Base-by-base conservation (phyloP, 2,329 filamentous ascomycete genomes). In the Colletotrichum sp. region DNA sequence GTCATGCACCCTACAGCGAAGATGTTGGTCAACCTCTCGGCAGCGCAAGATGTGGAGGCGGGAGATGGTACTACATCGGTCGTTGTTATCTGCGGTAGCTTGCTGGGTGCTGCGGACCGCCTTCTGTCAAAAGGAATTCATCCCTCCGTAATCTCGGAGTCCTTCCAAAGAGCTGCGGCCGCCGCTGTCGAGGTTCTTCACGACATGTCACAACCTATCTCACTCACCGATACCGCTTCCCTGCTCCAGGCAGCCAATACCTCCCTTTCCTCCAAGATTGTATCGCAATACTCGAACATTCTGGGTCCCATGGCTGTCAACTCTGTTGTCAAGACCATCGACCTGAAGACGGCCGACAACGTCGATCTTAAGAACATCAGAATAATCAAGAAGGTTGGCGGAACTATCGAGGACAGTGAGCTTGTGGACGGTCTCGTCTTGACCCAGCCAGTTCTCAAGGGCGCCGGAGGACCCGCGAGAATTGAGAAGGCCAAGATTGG, bases 1-100 rank as follows among this genome's bases (percentile, higher is more conserved):
- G 97, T 99, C 80, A 96, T 99, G 94, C 97, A 99, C 85, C 97
- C 97, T n/a, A 98, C 98, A 65, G 97, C 97, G 68, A 98, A 98
- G 89, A 99, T 99, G 97, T 91, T 99, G 80, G 97, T 99, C 82
- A 96, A 99, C 86, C 92, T 99, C 78, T 98, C 96, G 82, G 95
- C 97, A 80, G 97, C 97, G 79, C 97, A 99, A 86, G 97, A 99
- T 89, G 96, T 99, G 77, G 97, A 99, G 87, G 97, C 97, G 78
- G 97, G 97, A 88, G 97, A 99, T 85, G 98, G 97, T 82, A 99
- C 97, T 72, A 99, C 97, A 44, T 99, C 96, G 5, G 97, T 99
- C 30, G 97, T 99, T 34, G 97, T 99, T 80, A 98, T 99, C 87
- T 97, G 95, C 81, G 98, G 97, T 83, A 98, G 95, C 87, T 90